phyloP scores from a whole-genome alignment of 225 moss, liverwort and hornwort genomes.

The Sphagnum tenellum region DNA sequence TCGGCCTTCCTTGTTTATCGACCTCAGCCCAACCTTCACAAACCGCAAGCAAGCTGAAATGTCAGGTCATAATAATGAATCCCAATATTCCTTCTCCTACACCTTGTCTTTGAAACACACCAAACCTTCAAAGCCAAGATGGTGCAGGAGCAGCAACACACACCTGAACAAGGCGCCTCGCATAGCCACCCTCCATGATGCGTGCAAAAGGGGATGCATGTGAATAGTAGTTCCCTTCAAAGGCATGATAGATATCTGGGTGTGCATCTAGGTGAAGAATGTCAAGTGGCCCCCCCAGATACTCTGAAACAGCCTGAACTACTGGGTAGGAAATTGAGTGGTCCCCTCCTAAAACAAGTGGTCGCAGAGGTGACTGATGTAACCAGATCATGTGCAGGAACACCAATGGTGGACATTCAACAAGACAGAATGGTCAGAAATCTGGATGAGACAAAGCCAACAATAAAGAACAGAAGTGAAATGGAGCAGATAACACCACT shows the following conservation, averaged over 20 bases:
- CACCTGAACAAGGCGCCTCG: conserved; percentile 78
- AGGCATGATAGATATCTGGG: conserved; percentile 86
- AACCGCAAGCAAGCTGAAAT: neutral
- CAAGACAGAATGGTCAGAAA: neutral
- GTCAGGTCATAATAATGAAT: neutral
- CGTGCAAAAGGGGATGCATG: conserved; percentile 95
- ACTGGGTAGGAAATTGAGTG: conserved; percentile 92
- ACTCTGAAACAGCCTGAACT: conserved; percentile 72
- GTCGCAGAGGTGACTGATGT: conserved; percentile 55
- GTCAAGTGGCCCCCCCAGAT: conserved; percentile 78
- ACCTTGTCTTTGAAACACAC: neutral
- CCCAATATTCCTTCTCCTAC: neutral
- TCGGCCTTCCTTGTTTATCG: conserved; percentile 84
- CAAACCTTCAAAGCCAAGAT: neutral
- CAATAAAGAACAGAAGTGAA: neutral
- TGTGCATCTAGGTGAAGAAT: conserved; percentile 96
- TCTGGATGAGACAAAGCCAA: neutral
- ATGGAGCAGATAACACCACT: too few relatives aligned
- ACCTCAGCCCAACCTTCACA: conserved; percentile 65
- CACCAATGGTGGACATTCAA: neutral
- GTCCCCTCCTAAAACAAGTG: conserved; percentile 85
- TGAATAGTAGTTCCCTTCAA: conserved; percentile 83
- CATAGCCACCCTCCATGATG: conserved; percentile 90
- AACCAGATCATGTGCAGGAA: neutral
- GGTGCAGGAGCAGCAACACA: neutral